Conservation (phyloP, 192 early-diverging fungal genomes). For the Polychytrium aggregatum region DNA sequence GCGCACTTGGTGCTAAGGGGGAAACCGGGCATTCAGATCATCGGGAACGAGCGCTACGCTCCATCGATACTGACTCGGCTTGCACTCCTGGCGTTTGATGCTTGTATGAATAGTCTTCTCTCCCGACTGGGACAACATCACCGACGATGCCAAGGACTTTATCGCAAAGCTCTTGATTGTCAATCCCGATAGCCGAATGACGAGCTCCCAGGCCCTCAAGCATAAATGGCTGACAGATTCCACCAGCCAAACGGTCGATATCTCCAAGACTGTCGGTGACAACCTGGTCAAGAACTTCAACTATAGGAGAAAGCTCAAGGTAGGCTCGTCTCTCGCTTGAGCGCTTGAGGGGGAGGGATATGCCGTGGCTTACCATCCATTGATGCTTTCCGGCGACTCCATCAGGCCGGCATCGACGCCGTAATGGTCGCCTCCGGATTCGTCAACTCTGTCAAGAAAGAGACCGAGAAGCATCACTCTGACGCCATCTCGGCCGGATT, state of each 20-base stretch:
- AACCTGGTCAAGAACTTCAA: constrained; percentile 23
- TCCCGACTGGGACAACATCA: constrained; percentile 31
- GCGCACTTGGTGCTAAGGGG: too few relatives aligned
- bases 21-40: too few relatives aligned
- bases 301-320: constrained; percentile 11
- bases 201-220: constrained; percentile 52
- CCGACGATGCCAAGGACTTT: constrained; percentile 48
- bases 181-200: constrained; percentile 51
- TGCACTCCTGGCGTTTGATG: not conserved
- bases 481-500: too few relatives aligned
- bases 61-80: too few relatives aligned
- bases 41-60: too few relatives aligned
- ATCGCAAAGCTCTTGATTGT: constrained; percentile 45
- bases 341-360: too few relatives aligned
- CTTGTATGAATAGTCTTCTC: constrained; percentile 5
- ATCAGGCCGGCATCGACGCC: too few relatives aligned
- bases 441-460: too few relatives aligned
- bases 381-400: too few relatives aligned
- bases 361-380: too few relatives aligned
- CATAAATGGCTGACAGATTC: constrained; percentile 27
- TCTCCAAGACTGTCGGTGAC: constrained; percentile 4
- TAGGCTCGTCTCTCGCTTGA: constrained; percentile 1
- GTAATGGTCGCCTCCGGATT: too few relatives aligned
- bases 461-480: too few relatives aligned
- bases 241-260: constrained; percentile 5